phyloP scores from a whole-genome alignment of 345 rosid genomes.

The Adansonia digitata region DNA sequence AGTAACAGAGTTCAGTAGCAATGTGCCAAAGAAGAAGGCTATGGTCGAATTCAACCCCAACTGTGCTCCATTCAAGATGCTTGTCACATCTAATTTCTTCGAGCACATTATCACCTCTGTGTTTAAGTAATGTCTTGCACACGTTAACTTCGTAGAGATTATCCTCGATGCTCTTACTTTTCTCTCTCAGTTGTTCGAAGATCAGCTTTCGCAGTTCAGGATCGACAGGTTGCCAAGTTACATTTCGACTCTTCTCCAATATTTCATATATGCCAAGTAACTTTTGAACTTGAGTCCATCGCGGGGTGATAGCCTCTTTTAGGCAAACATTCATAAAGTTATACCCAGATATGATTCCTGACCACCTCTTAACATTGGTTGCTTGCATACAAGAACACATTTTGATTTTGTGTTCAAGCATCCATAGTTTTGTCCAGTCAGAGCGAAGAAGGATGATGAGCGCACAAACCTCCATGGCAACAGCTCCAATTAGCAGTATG shows the following conservation, averaged over 20 bases:
- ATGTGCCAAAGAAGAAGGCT: constrained; percentile 28
- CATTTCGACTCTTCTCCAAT: neutral
- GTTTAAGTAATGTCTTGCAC: neutral
- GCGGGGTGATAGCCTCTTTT: neutral
- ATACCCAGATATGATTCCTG: neutral
- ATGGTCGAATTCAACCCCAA: constrained; percentile 14
- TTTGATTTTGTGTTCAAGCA: no score
- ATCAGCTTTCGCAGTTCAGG: neutral
- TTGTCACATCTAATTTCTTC: neutral
- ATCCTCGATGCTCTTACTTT: neutral
- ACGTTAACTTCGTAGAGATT: neutral
- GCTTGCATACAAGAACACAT: no score
- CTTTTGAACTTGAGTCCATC: neutral
- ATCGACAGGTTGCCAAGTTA: neutral
- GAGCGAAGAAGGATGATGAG: neutral
- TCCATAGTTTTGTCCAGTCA: constrained; percentile 7
- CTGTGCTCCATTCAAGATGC: constrained; percentile 16
- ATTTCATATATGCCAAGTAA: neutral
- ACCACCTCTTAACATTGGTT: neutral
- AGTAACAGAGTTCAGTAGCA: constrained; percentile 15
- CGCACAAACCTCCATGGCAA: constrained; percentile 25
- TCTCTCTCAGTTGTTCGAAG: neutral
- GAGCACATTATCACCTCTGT: constrained; percentile 20
- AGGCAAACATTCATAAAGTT: neutral
- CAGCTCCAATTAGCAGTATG: constrained; percentile 26